Conservation (phyloP, 225 moss, liverwort and hornwort genomes). For the Rhytidiadelphus loreus region DNA sequence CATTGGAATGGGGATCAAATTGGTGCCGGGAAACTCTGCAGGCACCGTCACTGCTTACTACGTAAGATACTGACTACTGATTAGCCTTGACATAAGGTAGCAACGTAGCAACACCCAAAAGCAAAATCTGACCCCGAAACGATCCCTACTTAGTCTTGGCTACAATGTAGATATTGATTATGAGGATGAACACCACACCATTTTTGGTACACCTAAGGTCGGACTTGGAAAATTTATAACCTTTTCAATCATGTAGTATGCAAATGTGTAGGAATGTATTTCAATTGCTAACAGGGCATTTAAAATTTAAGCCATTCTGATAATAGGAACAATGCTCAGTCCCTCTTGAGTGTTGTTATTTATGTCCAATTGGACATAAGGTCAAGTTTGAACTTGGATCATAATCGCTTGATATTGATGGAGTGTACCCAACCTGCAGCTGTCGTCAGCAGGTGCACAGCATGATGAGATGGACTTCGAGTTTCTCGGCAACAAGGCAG, state of each 20-base stretch:
- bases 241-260: not conserved
- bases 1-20: slow-evolving; percentile 46
- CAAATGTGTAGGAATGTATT: not conserved
- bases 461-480: slow-evolving; percentile 66
- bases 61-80: slow-evolving; percentile 11
- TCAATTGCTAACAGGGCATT: not conserved
- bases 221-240: not conserved
- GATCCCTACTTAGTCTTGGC: not conserved
- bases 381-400: not conserved
- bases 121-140: not conserved
- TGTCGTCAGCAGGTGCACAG: slow-evolving; percentile 28
- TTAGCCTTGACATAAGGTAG: not conserved
- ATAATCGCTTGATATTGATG: not conserved
- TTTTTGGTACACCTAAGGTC: not conserved
- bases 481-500: slow-evolving; percentile 41
- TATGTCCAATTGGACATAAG: not conserved
- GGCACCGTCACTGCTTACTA: slow-evolving; percentile 56
- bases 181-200: not conserved
- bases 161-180: not conserved
- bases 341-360: not conserved
- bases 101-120: not conserved
- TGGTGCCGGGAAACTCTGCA: slow-evolving; percentile 35
- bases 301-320: not conserved
- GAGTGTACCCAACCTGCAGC: slow-evolving; percentile 10
- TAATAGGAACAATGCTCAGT: not conserved